Evolutionary conservation across 176 grass and related monocot genomes (phyloP).

Genomic region (Triticum dicoccoides): DNA sequence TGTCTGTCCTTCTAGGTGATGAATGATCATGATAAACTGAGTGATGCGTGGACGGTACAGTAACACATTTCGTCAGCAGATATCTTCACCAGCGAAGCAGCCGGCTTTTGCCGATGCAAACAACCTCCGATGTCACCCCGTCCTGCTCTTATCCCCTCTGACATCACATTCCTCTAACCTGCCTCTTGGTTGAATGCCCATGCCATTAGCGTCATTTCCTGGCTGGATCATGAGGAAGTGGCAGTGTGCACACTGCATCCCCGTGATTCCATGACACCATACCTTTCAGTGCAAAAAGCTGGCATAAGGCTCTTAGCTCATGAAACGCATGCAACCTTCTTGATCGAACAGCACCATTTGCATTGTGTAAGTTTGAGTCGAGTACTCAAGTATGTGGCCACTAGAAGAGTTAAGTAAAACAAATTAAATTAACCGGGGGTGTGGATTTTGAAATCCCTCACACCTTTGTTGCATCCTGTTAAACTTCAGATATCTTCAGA

Average conservation of each 20-base stretch:
- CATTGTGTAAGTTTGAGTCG: background rate
- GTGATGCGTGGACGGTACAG: background rate
- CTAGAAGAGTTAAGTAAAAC: background rate
- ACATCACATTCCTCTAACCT: too few relatives aligned
- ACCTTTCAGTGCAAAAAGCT: background rate
- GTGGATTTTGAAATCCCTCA: slow-evolving; percentile 24
- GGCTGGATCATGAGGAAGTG: background rate
- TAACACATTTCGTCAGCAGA: slow-evolving; percentile 27
- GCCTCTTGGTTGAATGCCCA: background rate
- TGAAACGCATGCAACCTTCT: too few relatives aligned
- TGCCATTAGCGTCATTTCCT: background rate
- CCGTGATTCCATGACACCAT: background rate
- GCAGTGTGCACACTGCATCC: background rate
- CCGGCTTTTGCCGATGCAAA: slow-evolving; percentile 1
- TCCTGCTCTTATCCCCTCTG: background rate
- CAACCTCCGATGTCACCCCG: slow-evolving; percentile 19
- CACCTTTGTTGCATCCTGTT: slow-evolving; percentile 41
- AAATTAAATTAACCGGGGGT: background rate
- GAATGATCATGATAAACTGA: background rate
- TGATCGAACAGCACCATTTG: background rate
- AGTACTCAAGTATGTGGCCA: background rate
- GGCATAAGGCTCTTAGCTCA: too few relatives aligned
- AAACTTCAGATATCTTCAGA: too few relatives aligned
- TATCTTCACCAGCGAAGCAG: slow-evolving; percentile 33
- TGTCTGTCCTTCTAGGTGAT: background rate